Conservation (phyloP, 2,329 filamentous ascomycete species). For the Pseudophaeomoniella oleicola region DNA sequence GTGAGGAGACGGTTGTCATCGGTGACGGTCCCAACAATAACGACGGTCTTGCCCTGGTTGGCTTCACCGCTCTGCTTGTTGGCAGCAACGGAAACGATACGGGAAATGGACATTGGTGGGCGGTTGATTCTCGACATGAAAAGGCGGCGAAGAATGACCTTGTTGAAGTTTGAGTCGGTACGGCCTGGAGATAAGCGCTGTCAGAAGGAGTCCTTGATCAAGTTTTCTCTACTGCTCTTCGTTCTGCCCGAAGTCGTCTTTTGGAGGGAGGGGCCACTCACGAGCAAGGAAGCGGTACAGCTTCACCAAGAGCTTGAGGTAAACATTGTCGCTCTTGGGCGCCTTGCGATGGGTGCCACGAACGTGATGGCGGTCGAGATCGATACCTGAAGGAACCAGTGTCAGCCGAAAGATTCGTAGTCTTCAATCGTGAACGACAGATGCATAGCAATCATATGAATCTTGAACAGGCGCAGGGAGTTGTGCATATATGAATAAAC, state of each 20-base stretch:
- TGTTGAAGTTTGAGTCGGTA: conserved; percentile 97
- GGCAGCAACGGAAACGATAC: conserved; percentile 54
- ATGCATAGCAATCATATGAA: no score
- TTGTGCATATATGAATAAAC: background rate
- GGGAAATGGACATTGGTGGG: conserved; percentile 83
- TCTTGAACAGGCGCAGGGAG: no score
- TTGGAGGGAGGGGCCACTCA: conserved; percentile 38
- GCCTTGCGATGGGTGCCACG: conserved; percentile 69
- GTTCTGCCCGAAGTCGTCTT: no score
- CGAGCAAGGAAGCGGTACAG: conserved; percentile 93
- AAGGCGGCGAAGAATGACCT: conserved; percentile 90
- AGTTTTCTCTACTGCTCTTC: conserved; percentile 5
- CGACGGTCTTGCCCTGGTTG: conserved; percentile 60
- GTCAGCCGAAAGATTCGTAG: no score
- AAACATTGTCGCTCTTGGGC: conserved; percentile 96
- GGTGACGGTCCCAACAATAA: conserved; percentile 88
- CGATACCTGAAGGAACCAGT: conserved; percentile 28
- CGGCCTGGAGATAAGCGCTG: conserved; percentile 47
- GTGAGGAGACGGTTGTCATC: conserved; percentile 91
- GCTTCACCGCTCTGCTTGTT: conserved; percentile 38
- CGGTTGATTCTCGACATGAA: conserved; percentile 99
- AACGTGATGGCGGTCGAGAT: conserved; percentile 49
- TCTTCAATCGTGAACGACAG: no score
- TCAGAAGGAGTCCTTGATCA: conserved; percentile 1
- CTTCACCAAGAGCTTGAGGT: conserved; percentile 95